Base-by-base conservation (phyloP, 1,284 basidiomycete species). In the Phlebopus sp. region DNA sequence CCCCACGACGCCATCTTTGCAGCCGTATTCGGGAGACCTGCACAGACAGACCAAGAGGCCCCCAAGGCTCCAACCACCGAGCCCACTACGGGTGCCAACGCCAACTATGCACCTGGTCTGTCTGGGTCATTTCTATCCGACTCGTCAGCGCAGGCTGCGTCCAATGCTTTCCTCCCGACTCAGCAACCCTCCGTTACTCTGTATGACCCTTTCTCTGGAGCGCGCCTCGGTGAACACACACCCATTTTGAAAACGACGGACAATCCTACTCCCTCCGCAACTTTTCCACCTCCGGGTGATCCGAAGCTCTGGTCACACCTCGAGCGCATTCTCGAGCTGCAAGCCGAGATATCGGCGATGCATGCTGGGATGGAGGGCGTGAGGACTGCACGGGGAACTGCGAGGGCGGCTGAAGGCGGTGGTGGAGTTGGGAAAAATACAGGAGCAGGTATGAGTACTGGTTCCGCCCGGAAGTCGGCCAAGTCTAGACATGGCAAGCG, bases 291-390 rank as follows among this genome's bases (percentile, higher is more conserved):
- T 0, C 38, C 40, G 8, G 63, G 57, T 54, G 52, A 73, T 68
- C 55, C 77, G 38, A 73, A 70, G 37, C 66, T 86, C 34, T 90
- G 86, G 86, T 60, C 74, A 0, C 79, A 84, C 51, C 74, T 89
- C 11, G 78, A 78, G 14, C 73, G 73, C 40, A 81, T 89, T 17
- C 63, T 86, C 52, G 79, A 82, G 38, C 65, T 89, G 23, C 86
- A 90, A 62, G 79, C 76, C 46, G 78, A 85, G 53, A 79, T 89
- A 31, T 82, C 86, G 5, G 71, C 68, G 50, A 78, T 86, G 75
- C 86, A 89, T 60, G 67, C 82, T 15, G 77, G 82, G 34, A 85
- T 89, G 84, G 86, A 90, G 61, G 76, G 76, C 32, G 73, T 84
- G 30, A 79, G 80, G 47, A 64, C 36, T 60, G 70, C 49, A 50